Conservation (phyloP, 192 early-diverging fungal genomes). For the Kappamyces sp. region DNA sequence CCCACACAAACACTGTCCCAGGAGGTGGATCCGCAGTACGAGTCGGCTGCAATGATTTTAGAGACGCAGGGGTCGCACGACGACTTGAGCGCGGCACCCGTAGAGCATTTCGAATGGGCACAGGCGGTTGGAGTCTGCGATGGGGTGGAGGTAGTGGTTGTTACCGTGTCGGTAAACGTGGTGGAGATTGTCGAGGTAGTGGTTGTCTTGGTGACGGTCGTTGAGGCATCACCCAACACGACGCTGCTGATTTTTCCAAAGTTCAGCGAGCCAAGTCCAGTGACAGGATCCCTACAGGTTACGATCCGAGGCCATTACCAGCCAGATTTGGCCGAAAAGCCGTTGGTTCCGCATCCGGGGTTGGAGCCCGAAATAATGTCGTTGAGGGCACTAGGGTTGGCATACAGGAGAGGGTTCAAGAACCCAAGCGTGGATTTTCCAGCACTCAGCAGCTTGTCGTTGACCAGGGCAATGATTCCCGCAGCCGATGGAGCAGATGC, state of each 20-base stretch:
- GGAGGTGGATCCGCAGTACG: slow-evolving; percentile 3
- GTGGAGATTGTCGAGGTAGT: background rate
- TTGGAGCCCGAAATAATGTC: slow-evolving; percentile 11
- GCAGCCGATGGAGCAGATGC: slow-evolving; percentile 2
- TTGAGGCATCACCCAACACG: background rate
- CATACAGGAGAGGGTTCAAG: slow-evolving; percentile 12
- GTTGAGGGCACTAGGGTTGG: slow-evolving; percentile 1
- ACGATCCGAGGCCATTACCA: background rate
- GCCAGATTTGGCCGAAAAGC: slow-evolving; percentile 2
- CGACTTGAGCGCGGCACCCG: slow-evolving; percentile 4
- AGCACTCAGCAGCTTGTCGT: slow-evolving; percentile 1
- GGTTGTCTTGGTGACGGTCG: background rate
- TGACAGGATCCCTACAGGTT: slow-evolving; percentile 1
- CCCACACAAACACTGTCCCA: slow-evolving; percentile 24
- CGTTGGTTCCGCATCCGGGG: slow-evolving; percentile 9
- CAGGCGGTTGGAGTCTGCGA: slow-evolving; percentile 2
- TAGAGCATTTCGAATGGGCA: slow-evolving; percentile 14
- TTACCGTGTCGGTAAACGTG: background rate
- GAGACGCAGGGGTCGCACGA: slow-evolving; percentile 18
- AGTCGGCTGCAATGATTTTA: slow-evolving; percentile 14
- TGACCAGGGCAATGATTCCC: slow-evolving; percentile 6
- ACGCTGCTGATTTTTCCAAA: background rate
- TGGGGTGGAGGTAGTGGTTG: slow-evolving; percentile 10
- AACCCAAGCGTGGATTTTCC: slow-evolving; percentile 9
- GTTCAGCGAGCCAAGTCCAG: slow-evolving; percentile 7